Evolutionary conservation across 2,329 filamentous ascomycete species (phyloP), one percentile per base, ranked within the genome.

Genomic region (Tympanopsis confertula): DNA sequence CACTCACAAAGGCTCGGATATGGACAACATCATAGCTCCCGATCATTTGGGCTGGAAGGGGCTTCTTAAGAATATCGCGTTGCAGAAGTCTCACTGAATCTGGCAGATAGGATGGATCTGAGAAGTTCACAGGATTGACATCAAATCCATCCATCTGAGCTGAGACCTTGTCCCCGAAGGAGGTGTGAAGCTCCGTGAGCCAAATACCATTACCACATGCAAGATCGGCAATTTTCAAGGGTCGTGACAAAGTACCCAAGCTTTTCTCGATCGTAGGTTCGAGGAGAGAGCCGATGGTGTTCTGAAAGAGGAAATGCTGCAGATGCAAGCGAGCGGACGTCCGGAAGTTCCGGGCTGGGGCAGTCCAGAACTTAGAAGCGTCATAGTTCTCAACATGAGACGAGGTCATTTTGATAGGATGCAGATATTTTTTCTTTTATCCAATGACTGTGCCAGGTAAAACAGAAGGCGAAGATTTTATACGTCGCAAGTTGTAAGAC

Each of bases 131-230:
- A 0, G 40, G 19, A n/a, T 49, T 47, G 38, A 49, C 36, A 35
- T 51, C 49, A 28, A 42, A 51, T 5, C 49, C 49, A 28, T 50
- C 42, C 13, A 47, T 33, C 4, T 44, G 39, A 2, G 40, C 35
- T 0, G 39, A 37, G 5, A 41, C 43, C 12, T 41, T 38, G 3
- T 20, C 20, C 3, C 37, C 37, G n/a, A 51, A 42, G 3, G 49
- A 33, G 13, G 19, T 18, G 14, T 44, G n/a, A 1, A 50, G 41
- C 5, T 47, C 44, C 13, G 13, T 39, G 1, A 50, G 37, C 49
- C 48, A 51, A 15, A 39, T 39, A 20, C 45, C 49, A 35, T 51
- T 51, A 24, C 48, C 49, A 14, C 49, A 51, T 13, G 35, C 49
- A 3, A 51, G 44, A 17, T 51, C 49, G 7, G 48, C 47, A 10